These are phyloP conservation scores for Camptophora hylomeconis DNA, from an alignment of 2,329 filamentous ascomycete genomes.

Conservation along the genomic window DNA sequence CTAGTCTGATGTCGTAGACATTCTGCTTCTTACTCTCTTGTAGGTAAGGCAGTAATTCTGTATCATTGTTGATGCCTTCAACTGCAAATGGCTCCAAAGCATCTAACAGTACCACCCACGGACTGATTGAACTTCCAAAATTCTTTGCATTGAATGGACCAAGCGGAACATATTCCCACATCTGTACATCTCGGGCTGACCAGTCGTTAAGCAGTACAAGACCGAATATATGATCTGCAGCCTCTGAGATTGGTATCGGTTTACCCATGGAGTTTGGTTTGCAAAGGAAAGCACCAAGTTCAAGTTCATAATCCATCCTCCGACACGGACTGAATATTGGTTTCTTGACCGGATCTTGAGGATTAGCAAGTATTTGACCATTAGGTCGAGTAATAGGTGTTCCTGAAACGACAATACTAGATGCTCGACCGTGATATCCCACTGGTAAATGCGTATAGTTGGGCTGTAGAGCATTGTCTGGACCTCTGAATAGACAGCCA, in stretches of 20 bases:
- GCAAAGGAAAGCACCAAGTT: constrained; percentile 64
- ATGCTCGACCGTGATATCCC: constrained; percentile 62
- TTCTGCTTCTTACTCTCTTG: constrained; percentile 45
- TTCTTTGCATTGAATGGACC: constrained; percentile 79
- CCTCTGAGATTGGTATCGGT: constrained; percentile 49
- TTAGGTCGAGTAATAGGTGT: constrained; percentile 57
- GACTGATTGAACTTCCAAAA: constrained; percentile 63
- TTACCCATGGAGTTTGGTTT: constrained; percentile 51
- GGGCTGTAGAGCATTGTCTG: constrained; percentile 59
- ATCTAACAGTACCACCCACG: constrained; percentile 67
- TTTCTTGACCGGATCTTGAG: constrained; percentile 45
- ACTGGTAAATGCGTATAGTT: constrained; percentile 75
- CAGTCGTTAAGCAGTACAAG: constrained; percentile 78
- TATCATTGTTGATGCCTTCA: constrained; percentile 41
- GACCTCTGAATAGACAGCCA: constrained; percentile 54
- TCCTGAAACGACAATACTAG: constrained; percentile 38
- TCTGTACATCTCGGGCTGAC: constrained; percentile 71
- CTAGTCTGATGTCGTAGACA: constrained; percentile 56
- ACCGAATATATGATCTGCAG: constrained; percentile 62
- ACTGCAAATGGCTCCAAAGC: constrained; percentile 57
- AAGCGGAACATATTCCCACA: constrained; percentile 72
- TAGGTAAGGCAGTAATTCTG: constrained; percentile 48
- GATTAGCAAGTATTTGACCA: constrained; percentile 60
- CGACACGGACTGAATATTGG: constrained; percentile 52
- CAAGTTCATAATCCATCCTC: constrained; percentile 66